Base-by-base conservation (phyloP, 1,284 basidiomycete species). In the Tilletia horrida region DNA sequence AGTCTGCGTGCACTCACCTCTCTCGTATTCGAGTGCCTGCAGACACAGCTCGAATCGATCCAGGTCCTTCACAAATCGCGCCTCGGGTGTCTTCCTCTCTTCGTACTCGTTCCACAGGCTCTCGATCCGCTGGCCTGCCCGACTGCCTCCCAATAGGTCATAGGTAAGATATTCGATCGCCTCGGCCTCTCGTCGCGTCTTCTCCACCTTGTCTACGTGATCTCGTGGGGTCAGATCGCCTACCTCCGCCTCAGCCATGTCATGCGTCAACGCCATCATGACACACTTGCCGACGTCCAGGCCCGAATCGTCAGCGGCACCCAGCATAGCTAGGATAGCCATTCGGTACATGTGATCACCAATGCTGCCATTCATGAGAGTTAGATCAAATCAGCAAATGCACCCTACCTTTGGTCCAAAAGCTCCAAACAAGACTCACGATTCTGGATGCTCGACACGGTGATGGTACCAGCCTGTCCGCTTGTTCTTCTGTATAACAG, bases 261-360 rank as follows among this genome's bases (percentile, higher is more conserved):
- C 95, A 78, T 97, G 95, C 7, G 97, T 91, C 21, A 97, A 79
- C 16, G 89, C 89, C 86, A 97, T 87, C 88, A 91, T 89, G 9
- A 92, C 89, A 69, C 91, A 93, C 85, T 90, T 95, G 83, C 85
- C 73, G 44, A 77, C 64, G 66, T 81, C 80, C 2, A 84, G 64
- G 29, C 48, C 27, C 13, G 40, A 52, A 27, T 47, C 55, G 23
- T 74, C 87, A 1, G 86, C 81, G 6, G 84, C 84, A 16, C 85
- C 87, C 72, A 93, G 90, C 87, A 97, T 89, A 0, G 92, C 90
- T 57, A 97, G 86, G 25, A 97, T 83, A 1, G 92, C 90, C 95
- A 97, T 97, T 66, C 95, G 86, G 82, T 96, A 95, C 94, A 96
- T 97, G 81, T 97, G 94, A 81, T 97, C 94, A 2, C 92, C 89